phyloP scores from a whole-genome alignment of 2,329 filamentous ascomycete species.

The Talaromyces sp. region DNA sequence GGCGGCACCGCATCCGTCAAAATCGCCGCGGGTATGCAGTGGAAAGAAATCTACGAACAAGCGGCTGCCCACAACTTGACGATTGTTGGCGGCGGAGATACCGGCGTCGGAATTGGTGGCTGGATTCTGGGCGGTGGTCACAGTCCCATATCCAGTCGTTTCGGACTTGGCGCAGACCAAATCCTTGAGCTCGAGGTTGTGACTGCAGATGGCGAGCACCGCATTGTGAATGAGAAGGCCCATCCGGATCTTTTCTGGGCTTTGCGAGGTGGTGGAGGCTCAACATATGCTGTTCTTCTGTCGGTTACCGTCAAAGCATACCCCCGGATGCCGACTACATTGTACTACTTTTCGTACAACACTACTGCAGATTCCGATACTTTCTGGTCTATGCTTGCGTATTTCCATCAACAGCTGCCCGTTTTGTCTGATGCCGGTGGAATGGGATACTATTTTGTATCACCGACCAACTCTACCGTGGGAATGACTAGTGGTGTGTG shows the following conservation, averaged over 20 bases:
- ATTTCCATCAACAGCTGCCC: background rate
- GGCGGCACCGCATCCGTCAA: slow-evolving; percentile 3
- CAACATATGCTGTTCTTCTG: slow-evolving; percentile 44
- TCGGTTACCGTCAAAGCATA: slow-evolving; percentile 53
- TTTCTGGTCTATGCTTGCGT: background rate
- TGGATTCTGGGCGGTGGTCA: slow-evolving; percentile 60
- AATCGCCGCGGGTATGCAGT: slow-evolving; percentile 4
- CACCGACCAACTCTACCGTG: slow-evolving; percentile 4
- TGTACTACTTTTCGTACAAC: background rate
- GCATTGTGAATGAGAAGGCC: slow-evolving; percentile 9
- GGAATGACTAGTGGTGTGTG: slow-evolving; percentile 11
- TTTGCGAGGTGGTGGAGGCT: slow-evolving; percentile 50
- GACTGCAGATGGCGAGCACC: slow-evolving; percentile 30
- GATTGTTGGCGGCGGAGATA: slow-evolving; percentile 49
- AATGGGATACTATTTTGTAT: slow-evolving; percentile 1
- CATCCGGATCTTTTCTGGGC: slow-evolving; percentile 45
- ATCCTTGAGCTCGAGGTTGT: slow-evolving; percentile 54
- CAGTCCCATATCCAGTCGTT: slow-evolving; percentile 26
- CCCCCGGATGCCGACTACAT: slow-evolving; percentile 25
- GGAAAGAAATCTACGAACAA: slow-evolving; percentile 1
- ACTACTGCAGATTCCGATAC: background rate
- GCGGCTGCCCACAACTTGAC: slow-evolving; percentile 44
- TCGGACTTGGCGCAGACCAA: slow-evolving; percentile 54
- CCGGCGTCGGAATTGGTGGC: slow-evolving; percentile 55
- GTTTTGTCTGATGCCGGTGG: background rate